Conservation (phyloP, 441 rosid species). For the Mallotus repandus region DNA sequence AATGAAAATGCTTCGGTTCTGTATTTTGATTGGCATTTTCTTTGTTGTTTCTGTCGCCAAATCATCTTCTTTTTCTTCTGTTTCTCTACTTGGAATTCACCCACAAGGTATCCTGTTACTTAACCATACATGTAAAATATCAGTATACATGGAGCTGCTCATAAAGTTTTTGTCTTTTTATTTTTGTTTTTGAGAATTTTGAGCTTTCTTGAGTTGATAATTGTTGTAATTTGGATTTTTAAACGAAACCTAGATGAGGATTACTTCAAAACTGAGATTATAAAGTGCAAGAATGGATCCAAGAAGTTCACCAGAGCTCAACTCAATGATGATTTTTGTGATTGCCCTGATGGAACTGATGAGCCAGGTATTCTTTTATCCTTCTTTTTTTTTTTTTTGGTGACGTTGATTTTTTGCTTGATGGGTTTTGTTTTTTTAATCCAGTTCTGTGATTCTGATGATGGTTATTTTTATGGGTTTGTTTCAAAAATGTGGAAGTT, state of each 20-base stretch:
- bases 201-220: neutral
- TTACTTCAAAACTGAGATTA: constrained; percentile 51
- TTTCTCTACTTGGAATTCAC: constrained; percentile 23
- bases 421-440: neutral
- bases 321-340: constrained; percentile 87
- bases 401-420: neutral
- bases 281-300: constrained; percentile 77
- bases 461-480: neutral
- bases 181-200: neutral
- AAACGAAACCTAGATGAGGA: constrained; percentile 48
- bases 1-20: constrained; percentile 9
- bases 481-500: neutral
- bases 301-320: constrained; percentile 66
- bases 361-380: constrained; percentile 59
- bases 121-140: neutral
- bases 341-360: constrained; percentile 81
- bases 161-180: too few relatives aligned
- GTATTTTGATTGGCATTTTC: constrained; percentile 1
- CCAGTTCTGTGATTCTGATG: neutral
- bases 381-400: neutral
- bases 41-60: constrained; percentile 10
- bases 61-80: constrained; percentile 17
- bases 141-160: neutral
- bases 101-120: constrained; percentile 18
- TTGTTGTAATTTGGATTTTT: neutral